Percentiles rank a stretch among this genome's conserved stretches.
Evolutionary conservation across 2,329 filamentous ascomycete species (phyloP).

Genomic region (Chaetoscypha palmicola): DNA sequence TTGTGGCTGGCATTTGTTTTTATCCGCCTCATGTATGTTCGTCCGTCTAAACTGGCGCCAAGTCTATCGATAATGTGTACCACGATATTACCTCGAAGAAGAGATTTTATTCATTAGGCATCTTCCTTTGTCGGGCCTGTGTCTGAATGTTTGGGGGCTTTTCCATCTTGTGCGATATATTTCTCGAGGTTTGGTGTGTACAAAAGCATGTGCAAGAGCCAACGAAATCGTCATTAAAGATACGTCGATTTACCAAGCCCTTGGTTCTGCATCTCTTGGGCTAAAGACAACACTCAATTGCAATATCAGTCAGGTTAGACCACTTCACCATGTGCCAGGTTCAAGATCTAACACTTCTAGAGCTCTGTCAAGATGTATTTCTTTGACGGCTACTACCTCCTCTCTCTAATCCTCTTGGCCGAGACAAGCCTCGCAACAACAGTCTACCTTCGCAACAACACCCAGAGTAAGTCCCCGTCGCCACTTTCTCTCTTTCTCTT

Average conservation of each 20-base stretch:
- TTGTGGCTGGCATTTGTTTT: slow-evolving; percentile 1
- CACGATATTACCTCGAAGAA: slow-evolving; percentile 2
- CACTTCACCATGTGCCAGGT: no score
- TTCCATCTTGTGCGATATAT: no score
- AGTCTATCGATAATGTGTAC: not conserved
- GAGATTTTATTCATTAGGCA: not conserved
- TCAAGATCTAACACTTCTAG: no score
- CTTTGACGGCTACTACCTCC: not conserved
- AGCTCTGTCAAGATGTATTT: not conserved
- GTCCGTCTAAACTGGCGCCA: slow-evolving; percentile 1
- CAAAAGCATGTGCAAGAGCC: no score
- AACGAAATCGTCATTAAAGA: no score
- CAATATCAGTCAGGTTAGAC: no score
- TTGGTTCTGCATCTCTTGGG: no score
- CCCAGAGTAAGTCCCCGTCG: not conserved
- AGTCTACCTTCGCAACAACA: slow-evolving; percentile 2
- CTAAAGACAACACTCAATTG: no score
- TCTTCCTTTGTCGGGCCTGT: not conserved
- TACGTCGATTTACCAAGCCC: no score
- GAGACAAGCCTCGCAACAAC: not conserved
- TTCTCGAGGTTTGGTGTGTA: no score
- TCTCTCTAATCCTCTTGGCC: not conserved
- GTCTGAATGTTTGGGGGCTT: not conserved
- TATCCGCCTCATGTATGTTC: not conserved
- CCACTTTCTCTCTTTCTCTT: not conserved